Evolutionary conservation across 352 stramenopile species (phyloP).

Genomic region (Aphanomyces astaci): DNA sequence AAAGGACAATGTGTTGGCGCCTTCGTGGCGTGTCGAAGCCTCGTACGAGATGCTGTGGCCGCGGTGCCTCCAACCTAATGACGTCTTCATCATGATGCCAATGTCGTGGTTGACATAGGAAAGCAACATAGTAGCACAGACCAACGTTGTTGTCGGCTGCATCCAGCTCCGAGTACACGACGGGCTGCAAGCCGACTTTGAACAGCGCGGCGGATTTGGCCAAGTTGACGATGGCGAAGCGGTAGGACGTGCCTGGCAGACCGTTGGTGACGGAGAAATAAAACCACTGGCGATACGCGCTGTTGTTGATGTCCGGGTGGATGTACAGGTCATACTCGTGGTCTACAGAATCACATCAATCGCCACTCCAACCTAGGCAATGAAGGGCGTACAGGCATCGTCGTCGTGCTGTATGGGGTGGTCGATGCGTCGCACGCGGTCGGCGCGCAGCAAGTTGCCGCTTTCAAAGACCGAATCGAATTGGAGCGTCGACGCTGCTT

Average conservation of each 20-base stretch:
- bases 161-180: conserved; percentile 64
- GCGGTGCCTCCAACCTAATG: conserved; percentile 48
- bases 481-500: conserved; percentile 42
- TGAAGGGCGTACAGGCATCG: conserved; percentile 4
- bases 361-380: not conserved
- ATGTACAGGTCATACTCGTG: conserved; percentile 70
- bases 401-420: conserved; percentile 4
- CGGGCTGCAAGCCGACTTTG: conserved; percentile 64
- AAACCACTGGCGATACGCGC: conserved; percentile 85
- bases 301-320: conserved; percentile 74
- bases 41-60: conserved; percentile 60
- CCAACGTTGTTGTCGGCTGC: conserved; percentile 23
- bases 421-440: conserved; percentile 35
- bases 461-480: conserved; percentile 77
- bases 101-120: too few species aligned
- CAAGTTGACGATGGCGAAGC: conserved; percentile 73
- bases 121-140: not conserved
- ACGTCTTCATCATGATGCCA: not conserved
- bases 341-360: conserved; percentile 9
- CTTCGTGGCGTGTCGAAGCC: conserved; percentile 30
- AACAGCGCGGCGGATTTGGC: conserved; percentile 79
- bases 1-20: conserved; percentile 52
- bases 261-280: conserved; percentile 81
- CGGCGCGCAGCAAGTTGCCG: conserved; percentile 51
- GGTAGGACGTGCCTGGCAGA: conserved; percentile 37